A percentile compares a stretch with the other conserved stretches of the same genome.
Evolutionary conservation across 306 rosid species (phyloP).

Genomic region (Notholithocarpus densiflorus): DNA sequence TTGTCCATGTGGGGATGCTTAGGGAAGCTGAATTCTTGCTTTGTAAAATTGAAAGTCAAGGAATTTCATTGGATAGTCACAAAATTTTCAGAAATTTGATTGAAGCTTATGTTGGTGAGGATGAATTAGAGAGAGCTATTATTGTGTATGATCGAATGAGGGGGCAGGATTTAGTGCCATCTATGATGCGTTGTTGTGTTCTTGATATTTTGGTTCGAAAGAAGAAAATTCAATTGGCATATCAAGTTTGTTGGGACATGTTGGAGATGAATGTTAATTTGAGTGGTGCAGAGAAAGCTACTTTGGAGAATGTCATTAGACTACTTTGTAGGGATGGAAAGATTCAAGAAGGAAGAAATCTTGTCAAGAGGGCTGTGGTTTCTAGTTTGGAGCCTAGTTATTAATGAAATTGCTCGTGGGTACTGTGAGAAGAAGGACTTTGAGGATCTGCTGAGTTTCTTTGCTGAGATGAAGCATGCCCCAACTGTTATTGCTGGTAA

Average conservation of each 20-base stretch:
- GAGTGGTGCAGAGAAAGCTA: slow-evolving; percentile 41
- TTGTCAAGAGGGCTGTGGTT: slow-evolving; percentile 59
- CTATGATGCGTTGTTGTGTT: slow-evolving; percentile 34
- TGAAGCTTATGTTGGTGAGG: slow-evolving; percentile 47
- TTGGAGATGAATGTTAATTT: slow-evolving; percentile 31
- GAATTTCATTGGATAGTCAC: slow-evolving; percentile 29
- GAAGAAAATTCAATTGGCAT: slow-evolving; percentile 45
- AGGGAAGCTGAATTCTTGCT: slow-evolving; percentile 65
- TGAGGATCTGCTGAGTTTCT: slow-evolving; percentile 72
- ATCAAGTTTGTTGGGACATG: slow-evolving; percentile 51
- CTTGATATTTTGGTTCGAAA: slow-evolving; percentile 43
- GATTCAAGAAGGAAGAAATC: slow-evolving; percentile 67
- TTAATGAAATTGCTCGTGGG: slow-evolving; percentile 64
- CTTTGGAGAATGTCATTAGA: slow-evolving; percentile 51
- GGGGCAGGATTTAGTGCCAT: slow-evolving; percentile 36
- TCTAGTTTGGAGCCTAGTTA: slow-evolving; percentile 42
- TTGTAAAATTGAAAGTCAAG: slow-evolving; percentile 39
- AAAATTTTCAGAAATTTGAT: slow-evolving; percentile 40
- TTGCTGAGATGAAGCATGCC: slow-evolving; percentile 43
- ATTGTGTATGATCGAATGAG: slow-evolving; percentile 43
- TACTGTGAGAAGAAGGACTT: slow-evolving; percentile 81
- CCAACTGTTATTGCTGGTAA: slow-evolving; percentile 64
- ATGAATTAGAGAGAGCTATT: slow-evolving; percentile 54
- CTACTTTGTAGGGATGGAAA: slow-evolving; percentile 60
- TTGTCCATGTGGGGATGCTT: slow-evolving; percentile 51